Base-by-base conservation (phyloP, 1,284 basidiomycete genomes). In the Amylostereum chailletii region DNA sequence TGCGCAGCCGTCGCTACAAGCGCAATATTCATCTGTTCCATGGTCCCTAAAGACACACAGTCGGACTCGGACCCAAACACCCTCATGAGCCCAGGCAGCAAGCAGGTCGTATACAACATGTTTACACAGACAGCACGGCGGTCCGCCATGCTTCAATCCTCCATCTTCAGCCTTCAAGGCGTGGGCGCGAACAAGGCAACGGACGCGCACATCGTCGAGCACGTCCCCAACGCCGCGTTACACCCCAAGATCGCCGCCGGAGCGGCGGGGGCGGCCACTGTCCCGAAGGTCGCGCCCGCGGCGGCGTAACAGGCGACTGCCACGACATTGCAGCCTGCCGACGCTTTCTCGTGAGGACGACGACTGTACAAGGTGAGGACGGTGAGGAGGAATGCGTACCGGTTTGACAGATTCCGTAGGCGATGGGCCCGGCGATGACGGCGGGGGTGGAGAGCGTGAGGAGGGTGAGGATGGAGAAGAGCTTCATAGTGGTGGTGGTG, bases 241-340 rank as follows among this genome's bases (percentile, higher is more conserved):
- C 55, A 56, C 5, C 34, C 55, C 2, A 56, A 26, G 46, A 56
- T 46, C 4, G 41, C 49, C 26, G 49, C 53, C 2, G 55, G 55
- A 0, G 49, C 46, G 29, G 27, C 41, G 11, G 50, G 47, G 11
- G 51, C 53, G 19, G 48, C 51, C 26, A 54, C 49, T 11, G 53
- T 54, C 10, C 53, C 55, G 45, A 56, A 56, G 11, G 47, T 49
- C 29, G 30, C 42, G 1, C 53, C 55, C 1, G 53, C 55, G 26
- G 39, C 55, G 29, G 49, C 53, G 41, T 56, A 56, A 46, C 55
- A 56, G 10, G 53, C 53, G 34, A 54, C 51, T 10, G 49, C 55
- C 26, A 56, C 3, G 8, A 45, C 11, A 47, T 54, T 56, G 47
- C 55, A 56, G 7, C 55, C 55, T 56, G 36, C 8, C n/a, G n/a